A percentile compares a stretch with the other conserved stretches of the same genome.
Conservation (phyloP, 139 green algal species). For the Zygnema circumcarinatum region DNA sequence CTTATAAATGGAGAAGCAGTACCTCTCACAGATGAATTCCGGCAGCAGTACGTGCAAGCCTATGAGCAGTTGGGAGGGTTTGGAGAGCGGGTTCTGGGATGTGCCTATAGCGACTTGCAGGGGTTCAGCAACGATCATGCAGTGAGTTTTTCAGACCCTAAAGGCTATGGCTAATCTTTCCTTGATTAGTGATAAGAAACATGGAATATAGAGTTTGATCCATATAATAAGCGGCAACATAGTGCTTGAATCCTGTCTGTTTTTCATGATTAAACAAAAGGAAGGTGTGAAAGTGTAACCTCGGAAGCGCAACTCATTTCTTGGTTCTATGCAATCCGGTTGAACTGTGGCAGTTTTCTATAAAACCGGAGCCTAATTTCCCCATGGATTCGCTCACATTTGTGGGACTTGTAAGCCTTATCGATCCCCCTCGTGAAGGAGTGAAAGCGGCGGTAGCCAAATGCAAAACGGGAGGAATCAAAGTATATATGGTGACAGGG, state of each 20-base stretch:
- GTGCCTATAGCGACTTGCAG: constrained; percentile 44
- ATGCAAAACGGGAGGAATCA: constrained; percentile 70
- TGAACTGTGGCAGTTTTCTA: constrained; percentile 28
- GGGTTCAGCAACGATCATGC: constrained; percentile 31
- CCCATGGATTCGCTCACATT: constrained; percentile 71
- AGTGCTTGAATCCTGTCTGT: no score
- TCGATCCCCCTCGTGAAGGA: constrained; percentile 80
- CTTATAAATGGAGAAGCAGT: constrained; percentile 64
- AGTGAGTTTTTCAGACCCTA: constrained; percentile 46
- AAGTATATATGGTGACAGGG: constrained; percentile 84
- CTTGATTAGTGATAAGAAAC: no score
- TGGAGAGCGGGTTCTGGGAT: constrained; percentile 67
- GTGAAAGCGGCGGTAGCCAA: constrained; percentile 76
- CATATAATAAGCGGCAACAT: no score
- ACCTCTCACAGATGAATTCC: constrained; percentile 59
- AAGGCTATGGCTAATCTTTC: constrained; percentile 73
- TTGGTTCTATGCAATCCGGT: no score
- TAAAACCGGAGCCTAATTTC: constrained; percentile 77
- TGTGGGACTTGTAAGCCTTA: constrained; percentile 77
- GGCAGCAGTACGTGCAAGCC: constrained; percentile 53
- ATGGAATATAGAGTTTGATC: no score
- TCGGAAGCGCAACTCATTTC: no score
- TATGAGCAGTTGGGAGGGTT: constrained; percentile 62
- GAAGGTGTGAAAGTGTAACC: no score
- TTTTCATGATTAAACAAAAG: no score